Conservation (phyloP, 257 asterid genomes). For the Plectranthus barbatus region DNA sequence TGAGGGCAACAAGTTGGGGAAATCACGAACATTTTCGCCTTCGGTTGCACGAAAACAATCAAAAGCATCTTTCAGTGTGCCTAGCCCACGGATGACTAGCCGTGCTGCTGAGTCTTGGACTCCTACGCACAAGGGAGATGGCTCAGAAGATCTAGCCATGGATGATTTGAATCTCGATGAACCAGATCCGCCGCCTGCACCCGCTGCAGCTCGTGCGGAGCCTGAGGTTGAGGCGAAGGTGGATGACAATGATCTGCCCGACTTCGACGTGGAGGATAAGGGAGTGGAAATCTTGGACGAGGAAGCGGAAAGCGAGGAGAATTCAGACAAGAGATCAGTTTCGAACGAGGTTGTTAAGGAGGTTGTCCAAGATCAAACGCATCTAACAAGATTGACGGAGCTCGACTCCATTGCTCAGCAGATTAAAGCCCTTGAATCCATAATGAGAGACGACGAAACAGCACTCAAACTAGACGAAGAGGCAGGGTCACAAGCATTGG, state of each 20-base stretch:
- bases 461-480: conserved; percentile 32
- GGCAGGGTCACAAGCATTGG: conserved; percentile 44
- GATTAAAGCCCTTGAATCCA: conserved; percentile 79
- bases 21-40: conserved; percentile 24
- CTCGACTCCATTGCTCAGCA: conserved; percentile 84
- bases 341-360: conserved; percentile 83
- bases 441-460: conserved; percentile 59
- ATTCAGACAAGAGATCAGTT: conserved; percentile 47
- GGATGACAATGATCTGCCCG: conserved; percentile 60
- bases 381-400: conserved; percentile 46
- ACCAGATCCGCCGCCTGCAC: conserved; percentile 24
- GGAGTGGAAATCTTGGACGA: conserved; percentile 63
- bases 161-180: conserved; percentile 83
- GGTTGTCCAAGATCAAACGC: conserved; percentile 60
- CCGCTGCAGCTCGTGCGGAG: conserved; percentile 11
- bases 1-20: conserved; percentile 42
- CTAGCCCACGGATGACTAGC: conserved; percentile 53
- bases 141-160: conserved; percentile 40
- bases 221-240: conserved; percentile 26
- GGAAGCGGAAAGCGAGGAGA: conserved; percentile 35
- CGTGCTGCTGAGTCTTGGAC: conserved; percentile 51
- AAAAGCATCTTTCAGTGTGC: conserved; percentile 69
- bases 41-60: conserved; percentile 64
- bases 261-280: conserved; percentile 78
- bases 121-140: conserved; percentile 46